Percentiles rank a stretch among this genome's conserved stretches.
Conservation (phyloP, 1,284 basidiomycete species). For the Cryptococcus sp. region DNA sequence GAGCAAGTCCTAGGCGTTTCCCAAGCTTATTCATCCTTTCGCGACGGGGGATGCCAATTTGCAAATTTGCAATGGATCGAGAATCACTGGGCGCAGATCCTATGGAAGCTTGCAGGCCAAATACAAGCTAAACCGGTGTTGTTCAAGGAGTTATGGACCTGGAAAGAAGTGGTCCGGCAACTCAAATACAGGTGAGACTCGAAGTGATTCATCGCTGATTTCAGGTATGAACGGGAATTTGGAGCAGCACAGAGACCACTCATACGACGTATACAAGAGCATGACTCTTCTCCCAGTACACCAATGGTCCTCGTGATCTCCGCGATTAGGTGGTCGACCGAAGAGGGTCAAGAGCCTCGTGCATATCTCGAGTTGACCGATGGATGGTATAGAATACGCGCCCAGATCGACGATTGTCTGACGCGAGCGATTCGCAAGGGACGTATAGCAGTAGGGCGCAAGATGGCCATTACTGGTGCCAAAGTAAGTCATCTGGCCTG, state of each 20-base stretch:
- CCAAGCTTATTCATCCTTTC: constrained; percentile 31
- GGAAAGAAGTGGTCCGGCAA: constrained; percentile 75
- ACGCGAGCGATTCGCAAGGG: constrained; percentile 68
- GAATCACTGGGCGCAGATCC: constrained; percentile 85
- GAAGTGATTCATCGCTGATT: constrained; percentile 3
- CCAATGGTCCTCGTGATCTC: constrained; percentile 82
- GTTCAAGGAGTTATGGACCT: constrained; percentile 70
- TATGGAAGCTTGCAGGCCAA: constrained; percentile 93
- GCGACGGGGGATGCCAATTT: constrained; percentile 31
- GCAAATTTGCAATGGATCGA: constrained; percentile 68
- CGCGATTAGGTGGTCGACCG: constrained; percentile 61
- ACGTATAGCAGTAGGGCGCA: constrained; percentile 72
- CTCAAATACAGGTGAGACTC: constrained; percentile 75
- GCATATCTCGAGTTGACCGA: constrained; percentile 79
- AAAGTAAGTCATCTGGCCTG: constrained; percentile 60
- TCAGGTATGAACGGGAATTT: constrained; percentile 86
- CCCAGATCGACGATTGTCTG: constrained; percentile 72
- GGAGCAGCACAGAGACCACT: constrained; percentile 76
- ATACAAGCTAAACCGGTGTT: constrained; percentile 68
- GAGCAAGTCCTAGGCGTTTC: constrained; percentile 24
- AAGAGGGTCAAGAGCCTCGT: constrained; percentile 48
- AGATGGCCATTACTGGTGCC: constrained; percentile 78
- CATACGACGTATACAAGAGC: constrained; percentile 65
- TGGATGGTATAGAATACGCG: constrained; percentile 89
- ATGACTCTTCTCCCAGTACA: constrained; percentile 63